A percentile compares a stretch with the other conserved stretches of the same genome.
These are phyloP conservation scores for Cryptosporidium meleagridis DNA, from an alignment of 169 alveolate species.

Conservation along the genomic window DNA sequence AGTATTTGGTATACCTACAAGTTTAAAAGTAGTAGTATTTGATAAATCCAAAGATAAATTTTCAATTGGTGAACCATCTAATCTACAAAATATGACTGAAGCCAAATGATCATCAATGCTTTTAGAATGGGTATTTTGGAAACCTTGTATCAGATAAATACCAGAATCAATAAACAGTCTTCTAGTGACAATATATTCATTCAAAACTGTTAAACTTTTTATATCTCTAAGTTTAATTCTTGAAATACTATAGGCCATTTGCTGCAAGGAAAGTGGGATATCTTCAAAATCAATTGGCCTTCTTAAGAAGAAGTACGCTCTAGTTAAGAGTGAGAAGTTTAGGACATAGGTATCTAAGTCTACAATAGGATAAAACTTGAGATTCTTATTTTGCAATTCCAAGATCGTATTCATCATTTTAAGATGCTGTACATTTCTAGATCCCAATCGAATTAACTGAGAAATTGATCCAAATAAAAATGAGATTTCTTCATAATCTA, in stretches of 20 bases:
- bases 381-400: background rate
- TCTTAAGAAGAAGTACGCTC: conserved; percentile 36
- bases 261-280: conserved; percentile 32
- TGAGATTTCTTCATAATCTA: conserved; percentile 13
- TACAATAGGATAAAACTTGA: background rate
- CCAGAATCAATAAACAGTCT: conserved; percentile 31
- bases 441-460: conserved; percentile 18
- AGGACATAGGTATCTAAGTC: conserved; percentile 26
- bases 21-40: background rate
- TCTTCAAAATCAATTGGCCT: conserved; percentile 37
- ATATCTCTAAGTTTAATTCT: conserved; percentile 10
- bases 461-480: conserved; percentile 41
- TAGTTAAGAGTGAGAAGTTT: conserved; percentile 23
- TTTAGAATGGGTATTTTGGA: background rate
- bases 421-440: conserved; percentile 8
- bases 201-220: background rate
- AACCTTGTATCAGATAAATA: conserved; percentile 26
- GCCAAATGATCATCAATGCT: background rate
- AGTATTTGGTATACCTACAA: conserved; percentile 7
- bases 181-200: conserved; percentile 41
- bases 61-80: conserved; percentile 29
- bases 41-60: background rate
- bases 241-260: conserved; percentile 40
- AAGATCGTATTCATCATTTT: conserved; percentile 7
- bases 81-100: conserved; percentile 17